A percentile compares a stretch with the other conserved stretches of the same genome.
Evolutionary conservation across 208 protist species (phyloP).

Genomic region (Leishmania gerbilli): DNA sequence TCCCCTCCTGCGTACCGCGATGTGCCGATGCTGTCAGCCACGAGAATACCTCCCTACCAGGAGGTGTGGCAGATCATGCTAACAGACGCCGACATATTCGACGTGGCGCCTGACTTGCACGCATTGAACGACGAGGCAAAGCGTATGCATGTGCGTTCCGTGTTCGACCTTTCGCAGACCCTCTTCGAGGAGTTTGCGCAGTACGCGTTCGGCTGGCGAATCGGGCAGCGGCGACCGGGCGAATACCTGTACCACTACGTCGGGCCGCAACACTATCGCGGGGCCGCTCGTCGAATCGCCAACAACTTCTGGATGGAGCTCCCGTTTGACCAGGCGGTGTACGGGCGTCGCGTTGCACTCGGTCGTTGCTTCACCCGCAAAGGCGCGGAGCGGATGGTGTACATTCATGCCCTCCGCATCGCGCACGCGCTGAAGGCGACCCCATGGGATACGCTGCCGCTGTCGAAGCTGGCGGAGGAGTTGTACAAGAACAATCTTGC

Average conservation of each 20-base stretch:
- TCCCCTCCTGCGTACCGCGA: conserved; percentile 71
- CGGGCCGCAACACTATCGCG: conserved; percentile 45
- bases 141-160: not conserved
- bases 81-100: conserved; percentile 51
- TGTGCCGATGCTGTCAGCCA: not conserved
- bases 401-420: conserved; percentile 67
- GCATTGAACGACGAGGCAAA: not conserved
- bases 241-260: conserved; percentile 52
- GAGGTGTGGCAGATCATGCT: conserved; percentile 68
- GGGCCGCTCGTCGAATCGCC: conserved; percentile 15
- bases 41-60: conserved; percentile 34
- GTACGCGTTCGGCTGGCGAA: conserved; percentile 15
- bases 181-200: conserved; percentile 37
- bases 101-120: conserved; percentile 34
- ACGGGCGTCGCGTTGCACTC: conserved; percentile 51
- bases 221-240: not conserved
- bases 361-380: conserved; percentile 56
- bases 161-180: not conserved
- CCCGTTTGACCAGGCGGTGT: conserved; percentile 40
- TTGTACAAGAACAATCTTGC: conserved; percentile 28
- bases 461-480: conserved; percentile 4
- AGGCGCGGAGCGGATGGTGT: conserved; percentile 55
- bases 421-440: conserved; percentile 34
- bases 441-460: conserved; percentile 42
- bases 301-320: conserved; percentile 80